Percentiles rank a stretch among this genome's conserved stretches.
Evolutionary conservation across 2,329 filamentous ascomycete genomes (phyloP).

Genomic region (Dactylellina cionopaga): DNA sequence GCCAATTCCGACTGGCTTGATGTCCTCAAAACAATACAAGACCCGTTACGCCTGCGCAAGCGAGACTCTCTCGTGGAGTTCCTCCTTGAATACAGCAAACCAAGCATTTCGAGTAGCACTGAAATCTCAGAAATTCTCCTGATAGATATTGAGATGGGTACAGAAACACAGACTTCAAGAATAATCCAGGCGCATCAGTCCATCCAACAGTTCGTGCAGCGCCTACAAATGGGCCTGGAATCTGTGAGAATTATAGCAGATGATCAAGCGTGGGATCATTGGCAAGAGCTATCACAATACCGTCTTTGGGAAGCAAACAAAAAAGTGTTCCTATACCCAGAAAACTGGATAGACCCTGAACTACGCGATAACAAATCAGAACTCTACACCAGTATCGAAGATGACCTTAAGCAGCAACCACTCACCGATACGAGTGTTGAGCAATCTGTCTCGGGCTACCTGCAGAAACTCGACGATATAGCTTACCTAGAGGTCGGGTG

Average conservation of each 20-base stretch:
- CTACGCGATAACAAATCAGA: slow-evolving; percentile 59
- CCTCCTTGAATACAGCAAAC: slow-evolving; percentile 38
- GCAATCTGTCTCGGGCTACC: slow-evolving; percentile 51
- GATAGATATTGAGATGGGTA: slow-evolving; percentile 59
- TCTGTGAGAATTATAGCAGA: slow-evolving; percentile 9
- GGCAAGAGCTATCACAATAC: slow-evolving; percentile 58
- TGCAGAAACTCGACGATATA: slow-evolving; percentile 52
- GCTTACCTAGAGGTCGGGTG: slow-evolving; percentile 39
- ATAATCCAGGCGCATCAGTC: slow-evolving; percentile 59
- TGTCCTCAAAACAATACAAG: slow-evolving; percentile 29
- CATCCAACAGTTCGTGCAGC: slow-evolving; percentile 59
- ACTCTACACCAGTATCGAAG: slow-evolving; percentile 56
- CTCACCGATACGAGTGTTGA: slow-evolving; percentile 34
- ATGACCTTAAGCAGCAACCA: slow-evolving; percentile 55
- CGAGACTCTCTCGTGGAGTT: slow-evolving; percentile 54
- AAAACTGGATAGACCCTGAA: slow-evolving; percentile 59
- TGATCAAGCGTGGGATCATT: slow-evolving; percentile 32
- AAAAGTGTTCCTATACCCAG: slow-evolving; percentile 59
- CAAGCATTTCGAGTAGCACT: slow-evolving; percentile 54
- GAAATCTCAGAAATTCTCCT: slow-evolving; percentile 58
- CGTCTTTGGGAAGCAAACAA: slow-evolving; percentile 58
- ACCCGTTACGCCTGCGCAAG: slow-evolving; percentile 39
- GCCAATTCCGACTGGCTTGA: slow-evolving; percentile 20
- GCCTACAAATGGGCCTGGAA: slow-evolving; percentile 59
- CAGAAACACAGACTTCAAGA: slow-evolving; percentile 57